These are phyloP conservation scores for Tulasnella sp. DNA, from an alignment of 768 basidiomycete species.

Conservation along the genomic window DNA sequence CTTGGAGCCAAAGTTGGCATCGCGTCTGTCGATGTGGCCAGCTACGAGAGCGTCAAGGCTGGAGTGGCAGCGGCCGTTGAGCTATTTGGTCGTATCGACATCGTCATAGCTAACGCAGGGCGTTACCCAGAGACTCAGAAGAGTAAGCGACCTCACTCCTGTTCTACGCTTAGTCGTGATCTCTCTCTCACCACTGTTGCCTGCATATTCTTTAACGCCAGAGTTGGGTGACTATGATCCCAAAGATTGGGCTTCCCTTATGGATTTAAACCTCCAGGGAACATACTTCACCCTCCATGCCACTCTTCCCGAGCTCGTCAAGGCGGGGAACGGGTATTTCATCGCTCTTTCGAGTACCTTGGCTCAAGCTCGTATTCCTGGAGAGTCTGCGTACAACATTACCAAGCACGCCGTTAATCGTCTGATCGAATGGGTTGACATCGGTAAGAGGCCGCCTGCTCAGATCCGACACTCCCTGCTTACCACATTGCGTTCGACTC, in stretches of 20 bases:
- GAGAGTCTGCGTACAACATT: slow-evolving; percentile 14
- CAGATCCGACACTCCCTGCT: neutral
- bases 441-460: slow-evolving; percentile 7
- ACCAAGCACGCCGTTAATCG: slow-evolving; percentile 18
- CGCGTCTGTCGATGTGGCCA: slow-evolving; percentile 26
- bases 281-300: slow-evolving; percentile 13
- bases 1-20: slow-evolving; percentile 19
- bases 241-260: slow-evolving; percentile 26
- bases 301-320: slow-evolving; percentile 14
- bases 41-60: slow-evolving; percentile 24
- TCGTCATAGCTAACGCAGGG: slow-evolving; percentile 30
- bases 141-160: neutral
- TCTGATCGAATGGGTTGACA: slow-evolving; percentile 8
- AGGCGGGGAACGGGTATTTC: slow-evolving; percentile 19
- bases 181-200: neutral
- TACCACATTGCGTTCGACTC: too few species aligned
- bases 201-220: neutral
- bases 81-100: slow-evolving; percentile 29
- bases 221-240: slow-evolving; percentile 21
- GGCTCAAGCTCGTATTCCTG: slow-evolving; percentile 14
- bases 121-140: neutral
- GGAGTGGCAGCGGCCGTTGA: slow-evolving; percentile 26
- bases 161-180: neutral
- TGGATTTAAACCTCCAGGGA: slow-evolving; percentile 27
- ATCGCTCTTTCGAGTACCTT: neutral